Evolutionary conservation across 345 rosid genomes (phyloP).

Genomic region (Boechera divaricarpa): DNA sequence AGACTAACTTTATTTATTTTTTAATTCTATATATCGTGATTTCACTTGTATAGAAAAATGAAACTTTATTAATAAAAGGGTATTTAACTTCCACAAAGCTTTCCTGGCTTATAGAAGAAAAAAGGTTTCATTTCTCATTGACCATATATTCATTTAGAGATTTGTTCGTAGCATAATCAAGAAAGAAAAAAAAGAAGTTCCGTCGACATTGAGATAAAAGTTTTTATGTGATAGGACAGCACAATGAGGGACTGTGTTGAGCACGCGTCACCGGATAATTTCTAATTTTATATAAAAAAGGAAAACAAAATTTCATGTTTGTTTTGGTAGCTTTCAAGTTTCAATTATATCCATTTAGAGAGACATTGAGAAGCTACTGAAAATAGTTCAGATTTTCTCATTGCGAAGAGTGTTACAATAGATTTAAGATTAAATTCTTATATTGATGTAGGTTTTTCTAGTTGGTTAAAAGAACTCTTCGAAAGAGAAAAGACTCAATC

Average conservation of each 20-base stretch:
- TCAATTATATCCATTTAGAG: slow-evolving; percentile 26
- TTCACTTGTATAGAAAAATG: neutral
- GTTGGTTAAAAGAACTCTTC: too few relatives aligned
- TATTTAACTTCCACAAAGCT: neutral
- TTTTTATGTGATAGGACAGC: slow-evolving; percentile 40
- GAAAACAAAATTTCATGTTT: neutral
- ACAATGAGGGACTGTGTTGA: slow-evolving; percentile 36
- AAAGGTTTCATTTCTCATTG: slow-evolving; percentile 1
- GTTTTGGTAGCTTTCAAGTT: slow-evolving; percentile 23
- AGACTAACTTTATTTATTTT: too few relatives aligned
- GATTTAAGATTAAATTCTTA: too few relatives aligned
- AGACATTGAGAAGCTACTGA: slow-evolving; percentile 9
- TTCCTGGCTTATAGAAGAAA: neutral
- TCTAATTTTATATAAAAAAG: slow-evolving; percentile 24
- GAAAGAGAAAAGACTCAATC: too few relatives aligned
- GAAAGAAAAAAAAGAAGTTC: neutral
- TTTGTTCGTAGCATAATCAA: slow-evolving; percentile 30
- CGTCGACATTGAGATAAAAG: slow-evolving; percentile 19
- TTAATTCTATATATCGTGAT: neutral
- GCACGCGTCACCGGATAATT: slow-evolving; percentile 41
- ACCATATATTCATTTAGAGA: slow-evolving; percentile 13
- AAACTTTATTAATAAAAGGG: neutral
- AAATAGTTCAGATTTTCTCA: too few relatives aligned
- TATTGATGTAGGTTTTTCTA: too few relatives aligned
- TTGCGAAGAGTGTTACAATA: too few relatives aligned